phyloP scores from a whole-genome alignment of 1,284 basidiomycete genomes.

The Cutaneotrichosporon sp. region DNA sequence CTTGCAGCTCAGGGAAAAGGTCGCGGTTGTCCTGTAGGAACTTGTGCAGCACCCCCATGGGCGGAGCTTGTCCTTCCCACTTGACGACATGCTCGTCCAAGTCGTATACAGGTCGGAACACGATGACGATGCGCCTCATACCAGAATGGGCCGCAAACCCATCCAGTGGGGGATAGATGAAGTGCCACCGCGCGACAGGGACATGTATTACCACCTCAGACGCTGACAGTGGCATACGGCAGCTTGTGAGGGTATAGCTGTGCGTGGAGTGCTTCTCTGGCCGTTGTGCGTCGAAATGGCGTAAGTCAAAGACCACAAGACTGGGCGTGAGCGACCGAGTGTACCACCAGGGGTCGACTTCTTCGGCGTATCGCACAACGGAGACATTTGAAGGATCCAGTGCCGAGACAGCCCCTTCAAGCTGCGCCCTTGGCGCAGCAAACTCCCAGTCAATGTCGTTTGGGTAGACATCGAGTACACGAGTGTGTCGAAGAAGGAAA shows the following conservation, averaged over 20 bases:
- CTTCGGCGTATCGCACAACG: neutral
- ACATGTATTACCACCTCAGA: neutral
- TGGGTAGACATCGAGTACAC: neutral
- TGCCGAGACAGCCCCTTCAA: neutral
- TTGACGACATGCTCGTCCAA: neutral
- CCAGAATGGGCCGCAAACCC: neutral
- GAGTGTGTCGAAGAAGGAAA: neutral
- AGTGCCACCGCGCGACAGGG: neutral
- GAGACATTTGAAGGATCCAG: neutral
- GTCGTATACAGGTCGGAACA: neutral
- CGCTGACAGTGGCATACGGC: neutral
- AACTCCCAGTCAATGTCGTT: constrained; percentile 2
- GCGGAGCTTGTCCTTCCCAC: neutral
- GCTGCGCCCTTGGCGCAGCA: neutral
- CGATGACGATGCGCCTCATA: neutral
- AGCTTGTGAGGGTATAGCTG: neutral
- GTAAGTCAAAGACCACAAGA: neutral
- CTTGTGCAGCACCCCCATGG: neutral
- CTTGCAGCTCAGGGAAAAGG: neutral
- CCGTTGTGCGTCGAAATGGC: neutral
- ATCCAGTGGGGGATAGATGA: neutral
- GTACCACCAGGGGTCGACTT: constrained; percentile 2
- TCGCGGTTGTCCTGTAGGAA: constrained; percentile 1
- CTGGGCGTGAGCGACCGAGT: neutral
- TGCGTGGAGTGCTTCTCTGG: neutral